Base-by-base conservation (phyloP, 192 early-diverging fungal genomes). In the Linnemannia elongata region DNA sequence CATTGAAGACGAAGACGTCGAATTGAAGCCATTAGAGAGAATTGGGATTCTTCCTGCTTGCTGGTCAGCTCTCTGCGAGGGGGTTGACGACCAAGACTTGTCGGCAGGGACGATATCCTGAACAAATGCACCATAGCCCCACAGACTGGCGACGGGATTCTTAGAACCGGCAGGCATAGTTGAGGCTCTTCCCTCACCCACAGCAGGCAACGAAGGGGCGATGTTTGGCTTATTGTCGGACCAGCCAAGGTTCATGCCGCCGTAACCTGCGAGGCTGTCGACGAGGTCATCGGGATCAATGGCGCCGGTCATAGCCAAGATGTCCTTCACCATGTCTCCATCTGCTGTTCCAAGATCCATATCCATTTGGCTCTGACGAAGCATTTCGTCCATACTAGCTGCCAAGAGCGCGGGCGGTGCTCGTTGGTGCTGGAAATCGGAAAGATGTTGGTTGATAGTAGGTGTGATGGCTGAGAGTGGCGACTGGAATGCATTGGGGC, bases 221-320 rank as follows among this genome's bases (percentile, higher is more conserved):
- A 30, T 9, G 13, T 57, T 33, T 24, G 44, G 33, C 68, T 35
- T 38, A 47, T 36, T 76, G 30, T 33, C n/a, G 30, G 13, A 22
- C 52, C 72, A 35, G 30, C 45, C 27, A 71, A 9, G 3, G 66
- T 35, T 66, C 30, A 66, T 33, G 13, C 60, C 72, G 3, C 42
- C 36, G 45, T 54, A 69, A 22, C 54, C 60, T 9, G 45, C 36
- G n/a, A 76, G 47, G 1, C 49, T 60, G 30, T 81, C 63, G 24
- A 75, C 72, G 22, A 81, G 74, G 2, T 81, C 85, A 18, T 87
- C 80, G 6, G 66, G 74, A 38, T 87, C 79, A 57, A 87, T 81
- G 7, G 76, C 80, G 41, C 79, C 85, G 22, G 79, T 77, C 80
- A 81, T 81, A 0, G 85, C 85, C 42, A 87, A 54, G 4, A 87